Conservation (phyloP, 306 rosid genomes). For the Alnus rubra region DNA sequence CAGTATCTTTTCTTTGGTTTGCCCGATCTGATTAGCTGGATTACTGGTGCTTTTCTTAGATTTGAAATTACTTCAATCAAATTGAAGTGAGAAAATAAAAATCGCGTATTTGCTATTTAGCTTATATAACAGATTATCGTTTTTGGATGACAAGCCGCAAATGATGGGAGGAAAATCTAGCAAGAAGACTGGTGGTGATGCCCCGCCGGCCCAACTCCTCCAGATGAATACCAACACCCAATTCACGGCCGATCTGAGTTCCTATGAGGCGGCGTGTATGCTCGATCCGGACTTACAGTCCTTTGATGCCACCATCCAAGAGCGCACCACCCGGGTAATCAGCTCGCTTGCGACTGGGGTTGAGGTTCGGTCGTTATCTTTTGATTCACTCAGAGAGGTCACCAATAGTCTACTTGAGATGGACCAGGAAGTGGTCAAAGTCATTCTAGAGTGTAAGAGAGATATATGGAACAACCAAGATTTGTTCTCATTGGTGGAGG, state of each 20-base stretch:
- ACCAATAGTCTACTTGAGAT: slow-evolving; percentile 68
- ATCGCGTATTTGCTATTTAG: not conserved
- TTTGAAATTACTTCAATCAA: slow-evolving; percentile 7
- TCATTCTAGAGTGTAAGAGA: slow-evolving; percentile 62
- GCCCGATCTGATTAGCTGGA: slow-evolving; percentile 3
- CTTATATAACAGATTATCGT: not conserved
- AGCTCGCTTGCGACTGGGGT: slow-evolving; percentile 60
- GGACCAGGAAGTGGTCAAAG: slow-evolving; percentile 72
- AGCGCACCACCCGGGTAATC: slow-evolving; percentile 66
- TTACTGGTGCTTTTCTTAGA: not conserved
- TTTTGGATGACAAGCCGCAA: not conserved
- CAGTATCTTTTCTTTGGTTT: not conserved
- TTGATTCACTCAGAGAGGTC: slow-evolving; percentile 68
- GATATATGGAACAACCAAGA: slow-evolving; percentile 72
- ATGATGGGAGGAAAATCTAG: slow-evolving; percentile 78
- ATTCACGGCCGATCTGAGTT: slow-evolving; percentile 54
- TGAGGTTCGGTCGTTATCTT: slow-evolving; percentile 59
- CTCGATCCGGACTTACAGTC: slow-evolving; percentile 62
- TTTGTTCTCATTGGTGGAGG: slow-evolving; percentile 57
- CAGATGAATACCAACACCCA: slow-evolving; percentile 45
- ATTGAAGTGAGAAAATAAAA: not conserved
- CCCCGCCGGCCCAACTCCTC: slow-evolving; percentile 31
- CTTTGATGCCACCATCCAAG: slow-evolving; percentile 63
- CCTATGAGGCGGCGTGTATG: slow-evolving; percentile 78
- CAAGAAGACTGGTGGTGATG: slow-evolving; percentile 38